Evolutionary conservation across 2,329 filamentous ascomycete species (phyloP).

Genomic region (Scolecobasidium constrictum): DNA sequence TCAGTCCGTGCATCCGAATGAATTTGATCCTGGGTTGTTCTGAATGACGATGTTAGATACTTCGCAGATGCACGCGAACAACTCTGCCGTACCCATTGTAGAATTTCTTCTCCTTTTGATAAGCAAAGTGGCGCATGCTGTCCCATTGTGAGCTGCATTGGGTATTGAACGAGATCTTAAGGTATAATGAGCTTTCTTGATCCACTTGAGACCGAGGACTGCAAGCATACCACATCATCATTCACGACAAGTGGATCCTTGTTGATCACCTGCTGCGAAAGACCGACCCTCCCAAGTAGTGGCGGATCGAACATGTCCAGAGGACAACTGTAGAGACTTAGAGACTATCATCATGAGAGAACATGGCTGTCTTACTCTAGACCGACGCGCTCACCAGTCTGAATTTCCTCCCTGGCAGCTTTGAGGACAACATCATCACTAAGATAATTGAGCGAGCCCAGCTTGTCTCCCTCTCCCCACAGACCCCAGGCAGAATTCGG

Average conservation of each 20-base stretch:
- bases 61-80: slow-evolving; percentile 14
- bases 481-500: slow-evolving; percentile 28
- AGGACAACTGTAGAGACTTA: no score
- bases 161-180: no score
- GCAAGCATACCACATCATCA: no score
- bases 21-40: background rate
- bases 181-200: no score
- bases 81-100: slow-evolving; percentile 14
- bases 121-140: slow-evolving; percentile 13
- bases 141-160: slow-evolving; percentile 37
- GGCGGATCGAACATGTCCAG: no score
- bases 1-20: no score
- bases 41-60: background rate
- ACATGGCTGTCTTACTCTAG: no score
- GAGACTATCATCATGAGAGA: no score
- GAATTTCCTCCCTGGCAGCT: slow-evolving; percentile 31
- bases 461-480: slow-evolving; percentile 31
- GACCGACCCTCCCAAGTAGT: no score
- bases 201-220: no score
- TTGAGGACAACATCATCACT: slow-evolving; percentile 31
- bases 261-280: no score
- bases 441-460: slow-evolving; percentile 34
- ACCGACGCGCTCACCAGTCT: slow-evolving; percentile 23
- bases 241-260: no score
- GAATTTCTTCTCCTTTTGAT: background rate